A percentile compares a stretch with the other conserved stretches of the same genome.
Conservation (phyloP, 2,329 filamentous ascomycete genomes). For the Calonectria leucothoes region DNA sequence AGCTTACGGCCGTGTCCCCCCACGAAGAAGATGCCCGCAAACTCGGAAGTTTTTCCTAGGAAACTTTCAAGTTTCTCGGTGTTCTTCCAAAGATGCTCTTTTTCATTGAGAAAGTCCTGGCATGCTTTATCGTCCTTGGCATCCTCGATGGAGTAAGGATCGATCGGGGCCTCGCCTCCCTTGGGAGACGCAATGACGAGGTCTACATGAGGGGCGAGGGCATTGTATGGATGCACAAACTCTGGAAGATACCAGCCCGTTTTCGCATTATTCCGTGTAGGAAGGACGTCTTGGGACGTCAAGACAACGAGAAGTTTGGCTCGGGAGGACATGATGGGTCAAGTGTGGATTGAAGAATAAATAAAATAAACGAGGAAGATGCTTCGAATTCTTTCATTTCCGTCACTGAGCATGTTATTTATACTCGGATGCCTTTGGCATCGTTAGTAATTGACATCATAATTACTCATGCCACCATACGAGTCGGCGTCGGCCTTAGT, state of each 20-base stretch:
- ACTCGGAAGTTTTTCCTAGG: constrained; percentile 4
- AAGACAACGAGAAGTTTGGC: neutral
- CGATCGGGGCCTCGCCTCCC: neutral
- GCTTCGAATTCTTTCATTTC: too few species aligned
- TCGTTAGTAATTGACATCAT: neutral
- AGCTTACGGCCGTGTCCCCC: constrained; percentile 10
- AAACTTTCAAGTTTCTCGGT: constrained; percentile 5
- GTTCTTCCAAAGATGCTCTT: neutral
- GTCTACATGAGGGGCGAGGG: neutral
- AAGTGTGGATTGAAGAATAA: too few species aligned
- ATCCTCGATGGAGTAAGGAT: constrained; percentile 4
- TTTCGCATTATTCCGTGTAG: neutral
- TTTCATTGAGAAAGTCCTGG: neutral
- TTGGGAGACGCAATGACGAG: neutral
- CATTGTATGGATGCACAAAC: constrained; percentile 5
- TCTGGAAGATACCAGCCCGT: constrained; percentile 4
- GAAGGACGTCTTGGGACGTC: neutral
- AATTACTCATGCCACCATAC: neutral
- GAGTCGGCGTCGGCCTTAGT: neutral
- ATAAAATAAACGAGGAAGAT: too few species aligned
- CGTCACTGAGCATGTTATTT: neutral
- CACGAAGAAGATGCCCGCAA: constrained; percentile 1
- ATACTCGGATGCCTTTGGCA: neutral
- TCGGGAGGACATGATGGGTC: neutral
- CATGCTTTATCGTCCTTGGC: neutral